Evolutionary conservation across 352 stramenopile genomes (phyloP), one percentile per base, ranked within the genome.

Genomic region (Globisporangium yorkense): DNA sequence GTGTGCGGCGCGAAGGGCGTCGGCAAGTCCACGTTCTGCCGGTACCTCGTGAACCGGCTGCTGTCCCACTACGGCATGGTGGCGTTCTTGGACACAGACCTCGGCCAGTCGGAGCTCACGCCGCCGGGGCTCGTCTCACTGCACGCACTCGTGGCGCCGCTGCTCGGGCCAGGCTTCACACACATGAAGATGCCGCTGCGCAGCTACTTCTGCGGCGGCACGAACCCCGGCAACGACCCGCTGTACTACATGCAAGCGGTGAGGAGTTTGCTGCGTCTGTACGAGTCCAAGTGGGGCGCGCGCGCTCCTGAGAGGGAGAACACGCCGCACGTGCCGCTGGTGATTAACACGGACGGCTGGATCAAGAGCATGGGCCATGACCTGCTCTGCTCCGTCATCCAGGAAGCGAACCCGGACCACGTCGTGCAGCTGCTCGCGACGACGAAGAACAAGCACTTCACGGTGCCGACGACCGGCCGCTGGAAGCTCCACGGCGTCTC

Each of bases 321-420:
- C 15, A 50, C 49, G 15, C 29, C 54, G 31, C 40, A 62, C 41
- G 74, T 96, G 29, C 95, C 96, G 35, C 74, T 99, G 1, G 70
- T 99, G 15, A 84, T 99, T 60, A 99, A 99, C 68, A 98, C 95
- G 16, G 96, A 98, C 70, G 96, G 96, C 44, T 99, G 95, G 95
- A 87, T 99, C 56, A 98, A 98, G 75, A 97, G 94, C 51, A 96
- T 99, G 75, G 96, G 96, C 10, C 88, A 94, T 61, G 88, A 99
- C 59, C 74, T 99, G 57, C 80, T 99, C 39, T 94, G 88, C 54
- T 81, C 80, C 21, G 78, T 98, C 41, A 91, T 98, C 37, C 66
- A 92, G 35, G 74, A 83, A 49, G 71, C 89, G 2, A 66, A 72
- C 45, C 94, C 94, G 15, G 74, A 90, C 6, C 89, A 98, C 74